A percentile compares a stretch with the other conserved stretches of the same genome.
phyloP scores from a whole-genome alignment of 2,329 filamentous ascomycete species.

The Claviceps sp. region DNA sequence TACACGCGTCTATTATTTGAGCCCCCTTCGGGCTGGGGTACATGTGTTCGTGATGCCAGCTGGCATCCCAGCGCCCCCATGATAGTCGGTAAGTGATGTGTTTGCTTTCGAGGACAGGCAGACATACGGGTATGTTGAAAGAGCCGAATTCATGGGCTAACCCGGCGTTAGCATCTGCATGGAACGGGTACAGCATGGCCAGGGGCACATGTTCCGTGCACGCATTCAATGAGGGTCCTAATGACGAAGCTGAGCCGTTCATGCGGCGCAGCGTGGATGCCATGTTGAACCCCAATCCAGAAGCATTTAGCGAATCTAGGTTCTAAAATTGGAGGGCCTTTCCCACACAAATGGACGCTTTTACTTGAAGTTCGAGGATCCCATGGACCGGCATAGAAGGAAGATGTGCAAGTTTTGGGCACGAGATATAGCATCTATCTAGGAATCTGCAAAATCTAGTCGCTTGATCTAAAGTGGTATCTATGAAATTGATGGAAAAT shows the following conservation, averaged over 20 bases:
- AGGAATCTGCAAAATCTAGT: too few species aligned
- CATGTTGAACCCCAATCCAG: constrained; percentile 32
- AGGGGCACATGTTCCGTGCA: constrained; percentile 68
- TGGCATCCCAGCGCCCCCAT: constrained; percentile 83
- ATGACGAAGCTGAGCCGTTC: constrained; percentile 49
- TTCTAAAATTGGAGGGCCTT: neutral
- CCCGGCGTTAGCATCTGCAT: constrained; percentile 52
- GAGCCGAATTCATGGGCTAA: neutral
- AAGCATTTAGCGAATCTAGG: constrained; percentile 9
- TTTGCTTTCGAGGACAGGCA: too few species aligned
- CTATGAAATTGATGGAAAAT: too few species aligned
- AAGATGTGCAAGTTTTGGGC: too few species aligned
- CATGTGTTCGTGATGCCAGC: constrained; percentile 74
- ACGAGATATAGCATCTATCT: too few species aligned
- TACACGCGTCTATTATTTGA: constrained; percentile 42
- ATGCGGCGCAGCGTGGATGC: constrained; percentile 46
- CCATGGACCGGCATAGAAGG: too few species aligned
- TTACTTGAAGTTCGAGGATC: neutral
- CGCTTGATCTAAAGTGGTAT: too few species aligned
- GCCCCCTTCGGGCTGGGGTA: constrained; percentile 50
- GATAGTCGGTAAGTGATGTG: constrained; percentile 43
- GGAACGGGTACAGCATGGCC: constrained; percentile 64
- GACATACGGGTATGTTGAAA: neutral
- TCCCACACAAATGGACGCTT: neutral
- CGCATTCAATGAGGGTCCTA: constrained; percentile 55